Evolutionary conservation across 345 rosid species (phyloP), one percentile per base, ranked within the genome.

Genomic region (Arabis hirsuta): DNA sequence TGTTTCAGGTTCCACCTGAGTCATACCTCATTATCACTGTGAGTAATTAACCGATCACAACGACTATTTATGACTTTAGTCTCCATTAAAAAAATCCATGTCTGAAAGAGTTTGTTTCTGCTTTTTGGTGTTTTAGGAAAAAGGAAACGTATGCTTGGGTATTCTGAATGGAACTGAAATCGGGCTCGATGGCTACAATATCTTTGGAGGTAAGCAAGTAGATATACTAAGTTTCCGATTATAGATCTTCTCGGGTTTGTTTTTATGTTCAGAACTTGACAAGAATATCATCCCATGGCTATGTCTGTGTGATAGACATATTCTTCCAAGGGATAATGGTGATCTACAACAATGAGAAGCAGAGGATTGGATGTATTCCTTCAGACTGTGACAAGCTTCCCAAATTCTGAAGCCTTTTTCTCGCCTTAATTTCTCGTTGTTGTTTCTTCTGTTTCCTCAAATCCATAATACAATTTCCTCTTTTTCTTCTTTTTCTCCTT

Each of bases 131-230:
- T 47, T 24, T n/a, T 79, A 94, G 98, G 69, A 83, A 45, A 65
- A 42, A 6, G 92, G 97, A 53, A 90, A 87, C 74, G 96, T 81
- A 13, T 93, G 98, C 79, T 67, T 89, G 74, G 98, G 98, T 65
- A 84, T 93, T 60, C 67, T 94, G 66, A 83, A 86, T 16, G 96
- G 98, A 42, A 72, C 79, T 26, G 88, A 85, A 72, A 78, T 51
- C 5, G 91, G 83, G 50, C 76, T 94, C 12, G 81, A 64, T 22
- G 42, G 78, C 67, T 24, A 71, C 58, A 88, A 85, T 32, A 9
- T 91, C 38, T 75, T 94, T 29, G 97, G 97, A 65, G 98, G 98
- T 88, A 74, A 59, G 84, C 27, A 27, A 52, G 20, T 13, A 10
- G 12, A 55, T 9, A 45, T 27, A n/a, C 24, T 34, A 64, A 71